Evolutionary conservation across 495 filamentous ascomycete species (phyloP), one percentile per base, ranked within the genome.

Genomic region (Xylaria nigripes): DNA sequence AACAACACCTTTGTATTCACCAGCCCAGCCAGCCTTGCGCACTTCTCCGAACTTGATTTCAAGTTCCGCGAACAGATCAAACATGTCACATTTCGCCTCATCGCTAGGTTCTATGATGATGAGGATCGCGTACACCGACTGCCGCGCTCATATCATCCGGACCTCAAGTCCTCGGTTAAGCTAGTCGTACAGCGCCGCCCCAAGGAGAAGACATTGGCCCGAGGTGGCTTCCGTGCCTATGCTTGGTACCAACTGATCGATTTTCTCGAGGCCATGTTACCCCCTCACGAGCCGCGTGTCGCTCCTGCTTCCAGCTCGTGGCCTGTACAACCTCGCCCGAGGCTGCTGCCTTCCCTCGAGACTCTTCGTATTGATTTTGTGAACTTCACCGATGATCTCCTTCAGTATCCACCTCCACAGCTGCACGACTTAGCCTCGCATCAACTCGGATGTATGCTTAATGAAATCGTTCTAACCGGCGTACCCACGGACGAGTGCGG

Each of bases 1-100:
- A 73, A 72, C 57, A 78, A 78, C 55, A 61, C 61, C 2, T 76
- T 76, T 38, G 48, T 73, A 21, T 78, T 78, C 64, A 78, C 75
- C 1, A 70, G 57, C 42, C 64, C 65, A 12, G 61, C 64, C n/a
- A 64, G 70, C 6, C 58, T 78, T 8, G 64, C 62, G 18, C 72
- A 70, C 41, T 72, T 78, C 41, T 49, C 58, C 45, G 66, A 67
- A 16, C 50, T 75, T 24, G 55, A 61, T 32, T 21, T 66, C 3
- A 40, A 56, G 15, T 64, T 61, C 41, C 73, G 75, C 38, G 54
- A 55, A 13, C 45, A 58, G 7, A 63, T 78, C 51, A 67, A 66
- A 45, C 57, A 70, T 18, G 58, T 74, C 50, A 76, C 59, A 13
- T 48, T 78, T n/a, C 71, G 75, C 6, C 62, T 76, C 45, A 70